These are phyloP conservation scores for Cryptosporidium baileyi DNA, from an alignment of 169 alveolate genomes.

Conservation along the genomic window DNA sequence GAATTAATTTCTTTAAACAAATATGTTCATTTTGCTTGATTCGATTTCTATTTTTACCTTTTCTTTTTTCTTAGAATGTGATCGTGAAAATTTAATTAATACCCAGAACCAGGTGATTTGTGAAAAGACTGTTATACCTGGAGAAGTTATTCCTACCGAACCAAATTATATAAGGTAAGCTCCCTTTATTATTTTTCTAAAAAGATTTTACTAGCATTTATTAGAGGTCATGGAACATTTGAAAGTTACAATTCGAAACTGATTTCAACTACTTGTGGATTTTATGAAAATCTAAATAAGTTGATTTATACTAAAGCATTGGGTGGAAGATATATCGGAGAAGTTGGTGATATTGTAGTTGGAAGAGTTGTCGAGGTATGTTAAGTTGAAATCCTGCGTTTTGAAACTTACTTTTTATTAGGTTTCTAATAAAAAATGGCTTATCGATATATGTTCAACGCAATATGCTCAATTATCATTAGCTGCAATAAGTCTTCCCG, in stretches of 20 bases:
- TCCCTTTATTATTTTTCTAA: background rate
- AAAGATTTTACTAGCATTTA: background rate
- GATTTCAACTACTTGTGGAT: slow-evolving; percentile 52
- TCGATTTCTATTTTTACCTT: background rate
- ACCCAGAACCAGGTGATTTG: background rate
- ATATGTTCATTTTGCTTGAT: background rate
- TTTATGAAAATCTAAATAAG: slow-evolving; percentile 74
- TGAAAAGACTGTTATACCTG: slow-evolving; percentile 59
- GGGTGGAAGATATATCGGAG: slow-evolving; percentile 81
- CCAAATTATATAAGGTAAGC: slow-evolving; percentile 63
- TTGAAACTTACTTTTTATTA: background rate
- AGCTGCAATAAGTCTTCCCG: slow-evolving; percentile 88
- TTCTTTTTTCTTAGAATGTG: background rate
- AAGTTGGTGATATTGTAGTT: slow-evolving; percentile 85
- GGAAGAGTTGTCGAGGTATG: slow-evolving; percentile 82
- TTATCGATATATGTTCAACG: slow-evolving; percentile 88
- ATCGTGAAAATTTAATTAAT: background rate
- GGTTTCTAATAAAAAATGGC: slow-evolving; percentile 80
- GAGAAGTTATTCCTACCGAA: slow-evolving; percentile 46
- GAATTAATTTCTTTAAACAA: background rate
- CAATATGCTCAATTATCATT: slow-evolving; percentile 86
- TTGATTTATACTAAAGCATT: slow-evolving; percentile 84
- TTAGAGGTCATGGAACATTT: slow-evolving; percentile 63
- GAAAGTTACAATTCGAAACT: slow-evolving; percentile 11
- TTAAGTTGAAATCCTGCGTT: background rate